phyloP scores from a whole-genome alignment of 352 stramenopile species.

The Phytophthora pseudosyringae region DNA sequence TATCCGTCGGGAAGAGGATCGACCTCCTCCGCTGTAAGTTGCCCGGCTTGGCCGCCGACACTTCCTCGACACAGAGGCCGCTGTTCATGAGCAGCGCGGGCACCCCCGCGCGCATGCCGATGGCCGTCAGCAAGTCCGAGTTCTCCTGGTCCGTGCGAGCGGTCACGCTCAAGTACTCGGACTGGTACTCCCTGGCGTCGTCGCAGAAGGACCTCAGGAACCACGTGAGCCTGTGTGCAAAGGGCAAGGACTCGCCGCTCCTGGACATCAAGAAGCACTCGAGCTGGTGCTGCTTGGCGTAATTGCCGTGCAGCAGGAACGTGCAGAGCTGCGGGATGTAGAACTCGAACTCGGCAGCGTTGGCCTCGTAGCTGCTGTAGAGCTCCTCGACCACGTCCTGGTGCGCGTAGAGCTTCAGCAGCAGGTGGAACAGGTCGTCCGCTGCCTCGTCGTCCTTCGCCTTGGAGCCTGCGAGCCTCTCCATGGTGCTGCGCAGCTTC shows the following conservation, averaged over 20 bases:
- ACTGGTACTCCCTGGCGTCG: slow-evolving; percentile 66
- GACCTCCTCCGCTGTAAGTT: slow-evolving; percentile 64
- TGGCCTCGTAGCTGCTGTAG: slow-evolving; percentile 70
- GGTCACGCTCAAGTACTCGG: slow-evolving; percentile 78
- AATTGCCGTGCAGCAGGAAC: slow-evolving; percentile 85
- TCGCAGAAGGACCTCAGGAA: slow-evolving; percentile 89
- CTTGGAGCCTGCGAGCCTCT: slow-evolving; percentile 47
- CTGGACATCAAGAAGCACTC: slow-evolving; percentile 89
- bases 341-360: slow-evolving; percentile 83
- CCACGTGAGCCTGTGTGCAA: slow-evolving; percentile 87
- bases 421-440: slow-evolving; percentile 71
- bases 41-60: slow-evolving; percentile 46
- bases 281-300: slow-evolving; percentile 82
- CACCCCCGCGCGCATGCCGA: slow-evolving; percentile 68
- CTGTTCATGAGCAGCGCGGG: slow-evolving; percentile 80
- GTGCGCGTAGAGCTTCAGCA: slow-evolving; percentile 83
- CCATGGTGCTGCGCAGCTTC: slow-evolving; percentile 71
- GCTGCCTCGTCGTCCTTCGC: slow-evolving; percentile 6
- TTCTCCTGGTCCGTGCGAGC: slow-evolving; percentile 66
- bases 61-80: slow-evolving; percentile 72
- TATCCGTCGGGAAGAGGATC: slow-evolving; percentile 67
- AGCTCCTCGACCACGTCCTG: slow-evolving; percentile 83
- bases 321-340: slow-evolving; percentile 92
- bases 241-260: slow-evolving; percentile 80
- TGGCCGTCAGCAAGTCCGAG: slow-evolving; percentile 65